Evolutionary conservation across 2,329 filamentous ascomycete genomes (phyloP), one percentile per base, ranked within the genome.

Genomic region (Diaporthe citri): DNA sequence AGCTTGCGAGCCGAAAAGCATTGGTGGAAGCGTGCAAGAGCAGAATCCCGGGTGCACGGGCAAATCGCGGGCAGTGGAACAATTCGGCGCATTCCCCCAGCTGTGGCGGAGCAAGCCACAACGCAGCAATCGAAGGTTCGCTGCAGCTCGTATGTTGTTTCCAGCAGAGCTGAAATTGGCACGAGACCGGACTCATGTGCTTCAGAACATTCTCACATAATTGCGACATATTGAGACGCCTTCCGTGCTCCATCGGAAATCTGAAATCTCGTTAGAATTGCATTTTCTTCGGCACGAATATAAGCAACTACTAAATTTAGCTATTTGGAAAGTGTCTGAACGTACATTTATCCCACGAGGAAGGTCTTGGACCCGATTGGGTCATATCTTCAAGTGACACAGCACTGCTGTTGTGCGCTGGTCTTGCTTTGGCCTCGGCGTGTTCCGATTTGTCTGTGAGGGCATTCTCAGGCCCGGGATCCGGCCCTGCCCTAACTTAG

Each of bases 71-170:
- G 60, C 41, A 15, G 60, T 66, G 60, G 43, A 51, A 66, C 60
- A 36, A 34, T 48, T 25, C 25, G 13, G 28, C 31, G 28, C 28
- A 7, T 25, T 25, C 28, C 46, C 43, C 43, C 31, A 51, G 62
- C 46, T 34, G 60, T 52, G 62, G 62, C 62, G 62, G 62, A 67
- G 62, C 62, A 67, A 67, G 62, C 62, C 62, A 67, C 62, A 39
- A 39, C 34, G 22, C 46, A 52, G 62, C 31, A 52, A 8, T 39
- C 28, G 46, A 52, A 67, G 62, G 62, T 52, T 67, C 41, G 62
- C 62, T 67, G 62, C 62, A 67, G 46, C 62, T 67, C 43, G 43
- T 67, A 52, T 34, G 43, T 48, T 9, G 9, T 10, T 3, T n/a
- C 3, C 6, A 60, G 36, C 20, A 34, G 43, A 51, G 62, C 62